Evolutionary conservation across 2,329 filamentous ascomycete species (phyloP), one percentile per base, ranked within the genome.

Genomic region (Ophiostoma montium): DNA sequence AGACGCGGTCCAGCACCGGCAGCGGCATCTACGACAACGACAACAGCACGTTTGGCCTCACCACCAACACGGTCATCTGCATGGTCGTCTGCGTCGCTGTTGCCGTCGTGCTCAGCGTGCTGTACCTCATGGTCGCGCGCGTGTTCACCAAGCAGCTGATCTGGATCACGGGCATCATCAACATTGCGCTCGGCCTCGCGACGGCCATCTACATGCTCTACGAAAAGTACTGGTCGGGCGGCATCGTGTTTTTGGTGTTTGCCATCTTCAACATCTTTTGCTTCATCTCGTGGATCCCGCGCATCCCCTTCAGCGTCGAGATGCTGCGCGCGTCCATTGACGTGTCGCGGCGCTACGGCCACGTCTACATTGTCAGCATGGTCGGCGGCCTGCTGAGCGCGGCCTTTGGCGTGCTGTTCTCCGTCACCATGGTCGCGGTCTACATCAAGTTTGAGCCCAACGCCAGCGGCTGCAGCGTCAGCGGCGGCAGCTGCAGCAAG

Each of bases 251-350:
- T 63, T 69, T 94, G 13, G 61, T 95, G 50, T 94, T 95, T 60
- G 72, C 77, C n/a, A 65, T 84, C 44, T 89, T 95, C 65, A 76
- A 83, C 52, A 75, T 86, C 50, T 73, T 94, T 60, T 87, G 81
- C 61, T 95, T 95, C 68, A 81, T 84, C 60, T 83, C 78, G 46
- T 96, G 90, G 89, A 90, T 90, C 49, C 82, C 78, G 16, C 76
- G 89, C 47, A 95, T 96, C 52, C 90, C 88, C 0, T 95, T 95
- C 64, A 88, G 84, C 9, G 86, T 86, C 0, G 69, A 95, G 53
- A 94, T 95, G 86, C 75, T 95, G 45, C 82, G 84, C 64, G 90
- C 86, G 0, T 75, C 81, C 19, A 87, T 95, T 58, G 84, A 95
- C 57, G 82, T 95, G 0, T 83, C 87, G 36, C 88, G 87, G 60